These are phyloP conservation scores for Viola odorata DNA, from an alignment of 345 rosid genomes.

Conservation along the genomic window DNA sequence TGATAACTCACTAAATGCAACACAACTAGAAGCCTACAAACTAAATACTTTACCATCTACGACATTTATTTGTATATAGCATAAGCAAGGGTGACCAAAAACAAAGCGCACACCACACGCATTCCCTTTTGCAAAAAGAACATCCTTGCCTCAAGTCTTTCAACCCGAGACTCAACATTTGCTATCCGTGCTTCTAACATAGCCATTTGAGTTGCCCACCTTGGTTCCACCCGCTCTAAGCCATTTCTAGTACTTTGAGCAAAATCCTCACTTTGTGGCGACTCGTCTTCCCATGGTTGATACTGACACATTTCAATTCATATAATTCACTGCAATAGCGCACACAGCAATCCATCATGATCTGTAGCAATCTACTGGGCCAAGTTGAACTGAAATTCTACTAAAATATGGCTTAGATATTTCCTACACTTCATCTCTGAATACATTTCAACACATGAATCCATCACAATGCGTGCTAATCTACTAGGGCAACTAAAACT, in stretches of 20 bases:
- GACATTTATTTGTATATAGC: constrained; percentile 24
- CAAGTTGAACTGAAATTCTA: no score
- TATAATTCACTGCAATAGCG: constrained; percentile 10
- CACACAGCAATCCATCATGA: no score
- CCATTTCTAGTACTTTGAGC: constrained; percentile 4
- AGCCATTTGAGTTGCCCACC: constrained; percentile 20
- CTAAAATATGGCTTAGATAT: no score
- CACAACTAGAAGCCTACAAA: neutral
- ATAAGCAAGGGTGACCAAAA: constrained; percentile 17
- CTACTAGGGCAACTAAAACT: no score
- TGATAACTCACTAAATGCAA: neutral
- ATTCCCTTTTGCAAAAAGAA: constrained; percentile 12
- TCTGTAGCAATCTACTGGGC: no score
- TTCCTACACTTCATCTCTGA: no score
- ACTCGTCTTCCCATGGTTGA: constrained; percentile 31
- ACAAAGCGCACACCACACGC: constrained; percentile 8
- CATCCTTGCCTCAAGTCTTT: constrained; percentile 22
- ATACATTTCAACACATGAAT: neutral
- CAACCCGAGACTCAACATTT: constrained; percentile 19
- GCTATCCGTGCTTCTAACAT: constrained; percentile 20
- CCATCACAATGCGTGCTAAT: neutral
- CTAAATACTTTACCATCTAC: neutral
- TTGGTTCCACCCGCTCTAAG: neutral
- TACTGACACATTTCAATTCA: constrained; percentile 24
- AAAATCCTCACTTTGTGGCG: constrained; percentile 10